Evolutionary conservation across 257 asterid genomes (phyloP), one percentile per base, ranked within the genome.

Genomic region (Primulina huaijiensis): DNA sequence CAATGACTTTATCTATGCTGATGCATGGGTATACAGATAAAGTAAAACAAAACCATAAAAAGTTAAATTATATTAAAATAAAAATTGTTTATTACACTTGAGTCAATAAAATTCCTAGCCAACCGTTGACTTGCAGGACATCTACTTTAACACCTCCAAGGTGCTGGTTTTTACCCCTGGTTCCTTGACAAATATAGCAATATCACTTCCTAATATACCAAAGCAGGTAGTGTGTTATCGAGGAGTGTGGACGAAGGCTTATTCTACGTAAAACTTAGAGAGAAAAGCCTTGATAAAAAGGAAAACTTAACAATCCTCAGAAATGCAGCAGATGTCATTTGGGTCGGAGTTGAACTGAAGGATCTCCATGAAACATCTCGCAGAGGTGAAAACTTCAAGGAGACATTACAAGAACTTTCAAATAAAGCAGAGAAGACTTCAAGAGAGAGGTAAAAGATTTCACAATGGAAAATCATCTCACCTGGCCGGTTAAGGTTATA

Each of bases 141-240:
- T n/a, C n/a, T n/a, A n/a, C n/a, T n/a, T n/a, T n/a, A n/a, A n/a
- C n/a, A n/a, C n/a, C n/a, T 29, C 79, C 85, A 6, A 65, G 76
- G 60, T 82, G 84, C 78, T 87, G 93, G 90, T 75, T 84, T 55
- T 65, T 84, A 50, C 75, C 82, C 25, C 17, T 83, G 19, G 81
- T 80, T 84, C 84, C 17, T 76, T 83, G 14, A 74, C 88, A 23
- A 78, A 82, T 57, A 78, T 83, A 0, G 82, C 88, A 0, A n/a
- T 68, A 8, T 73, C 82, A 11, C 79, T 83, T 57, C 85, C 88
- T 3, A 71, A 76, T 19, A 58, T 70, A n/a, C 65, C 73, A 2
- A 71, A 58, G 71, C 11, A 59, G 52, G 74, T 1, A 64, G 56
- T 1, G 20, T 34, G 50, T 64, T 83, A 33, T 70, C 78, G 27